phyloP scores from a whole-genome alignment of 805 yeast genomes.

The Schizosaccharomyces osmophilus region DNA sequence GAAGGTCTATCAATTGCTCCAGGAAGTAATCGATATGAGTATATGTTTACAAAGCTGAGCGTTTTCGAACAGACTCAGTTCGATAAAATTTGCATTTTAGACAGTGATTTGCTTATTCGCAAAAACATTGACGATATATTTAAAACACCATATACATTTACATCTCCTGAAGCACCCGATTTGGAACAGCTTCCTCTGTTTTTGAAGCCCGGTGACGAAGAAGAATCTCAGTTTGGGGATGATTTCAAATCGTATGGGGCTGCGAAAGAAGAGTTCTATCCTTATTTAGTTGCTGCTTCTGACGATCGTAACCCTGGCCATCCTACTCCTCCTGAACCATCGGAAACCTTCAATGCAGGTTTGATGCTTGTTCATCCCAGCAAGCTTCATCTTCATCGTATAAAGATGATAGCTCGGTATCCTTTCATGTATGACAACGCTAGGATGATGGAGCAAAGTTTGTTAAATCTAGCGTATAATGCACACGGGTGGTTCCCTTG shows the following conservation, averaged over 20 bases:
- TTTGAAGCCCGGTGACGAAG: background rate
- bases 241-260: background rate
- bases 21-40: conserved; percentile 31
- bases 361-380: background rate
- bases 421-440: conserved; percentile 1
- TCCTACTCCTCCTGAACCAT: background rate
- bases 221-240: background rate
- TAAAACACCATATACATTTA: conserved; percentile 11
- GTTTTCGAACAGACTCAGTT: conserved; percentile 27
- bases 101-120: conserved; percentile 34
- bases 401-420: background rate
- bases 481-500: background rate
- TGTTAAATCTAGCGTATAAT: background rate
- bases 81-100: conserved; percentile 30
- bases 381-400: background rate
- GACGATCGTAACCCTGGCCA: background rate
- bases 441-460: conserved; percentile 1
- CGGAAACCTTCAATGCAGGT: background rate
- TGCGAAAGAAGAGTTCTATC: background rate
- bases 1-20: conserved; percentile 8
- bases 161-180: background rate
- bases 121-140: conserved; percentile 37
- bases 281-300: background rate
- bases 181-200: background rate
- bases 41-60: conserved; percentile 39